phyloP scores from a whole-genome alignment of 768 basidiomycete genomes.

The Austroboletus eburneus region DNA sequence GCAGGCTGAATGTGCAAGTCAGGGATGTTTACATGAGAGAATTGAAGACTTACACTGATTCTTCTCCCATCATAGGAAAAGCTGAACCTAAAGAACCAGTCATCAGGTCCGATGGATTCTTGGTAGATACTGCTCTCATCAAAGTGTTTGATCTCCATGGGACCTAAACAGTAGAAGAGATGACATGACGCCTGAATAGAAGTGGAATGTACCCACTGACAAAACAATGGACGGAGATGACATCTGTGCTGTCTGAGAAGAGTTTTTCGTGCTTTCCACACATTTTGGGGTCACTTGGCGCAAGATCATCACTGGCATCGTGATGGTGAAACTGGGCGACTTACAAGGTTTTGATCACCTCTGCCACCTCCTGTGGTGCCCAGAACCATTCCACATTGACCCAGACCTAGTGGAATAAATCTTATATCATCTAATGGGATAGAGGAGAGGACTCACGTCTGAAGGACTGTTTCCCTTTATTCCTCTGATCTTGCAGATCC shows the following conservation, averaged over 20 bases:
- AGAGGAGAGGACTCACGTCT: constrained; percentile 22
- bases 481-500: constrained; percentile 48
- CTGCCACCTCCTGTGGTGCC: constrained; percentile 42
- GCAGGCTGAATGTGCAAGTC: constrained; percentile 35
- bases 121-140: constrained; percentile 39
- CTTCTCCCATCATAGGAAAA: constrained; percentile 33
- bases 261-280: constrained; percentile 50
- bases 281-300: constrained; percentile 33
- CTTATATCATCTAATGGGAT: background rate
- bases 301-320: background rate
- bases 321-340: constrained; percentile 12
- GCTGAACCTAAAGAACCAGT: constrained; percentile 48
- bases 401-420: constrained; percentile 42
- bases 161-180: constrained; percentile 24
- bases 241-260: constrained; percentile 46
- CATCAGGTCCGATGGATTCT: constrained; percentile 33
- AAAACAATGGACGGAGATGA: constrained; percentile 42
- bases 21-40: background rate
- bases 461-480: constrained; percentile 35
- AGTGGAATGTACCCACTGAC: constrained; percentile 33
- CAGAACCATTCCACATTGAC: constrained; percentile 54
- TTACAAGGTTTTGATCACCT: constrained; percentile 46
- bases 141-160: constrained; percentile 32
- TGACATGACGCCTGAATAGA: background rate
- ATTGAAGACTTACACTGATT: constrained; percentile 32